These are phyloP conservation scores for Tephrocybe sp. DNA, from an alignment of 768 basidiomycete species.

Conservation along the genomic window DNA sequence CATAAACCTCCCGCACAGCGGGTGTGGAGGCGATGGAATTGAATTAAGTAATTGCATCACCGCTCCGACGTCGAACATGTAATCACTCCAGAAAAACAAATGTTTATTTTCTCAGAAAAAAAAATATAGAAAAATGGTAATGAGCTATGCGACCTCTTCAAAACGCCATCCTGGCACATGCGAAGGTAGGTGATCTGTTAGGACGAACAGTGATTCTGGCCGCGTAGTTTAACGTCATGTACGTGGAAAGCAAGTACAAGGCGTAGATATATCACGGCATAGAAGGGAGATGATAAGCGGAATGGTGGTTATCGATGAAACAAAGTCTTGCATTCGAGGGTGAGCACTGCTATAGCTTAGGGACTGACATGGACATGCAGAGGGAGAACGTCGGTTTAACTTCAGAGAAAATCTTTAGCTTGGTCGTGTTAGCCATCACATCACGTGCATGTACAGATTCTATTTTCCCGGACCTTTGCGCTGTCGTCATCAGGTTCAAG, in stretches of 20 bases:
- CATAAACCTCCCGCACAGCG: neutral
- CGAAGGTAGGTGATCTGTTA: slow-evolving; percentile 61
- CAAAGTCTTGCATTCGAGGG: neutral
- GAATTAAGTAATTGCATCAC: too few relatives aligned
- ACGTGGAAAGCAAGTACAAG: slow-evolving; percentile 39
- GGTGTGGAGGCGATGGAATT: neutral
- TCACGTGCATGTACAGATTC: too few relatives aligned
- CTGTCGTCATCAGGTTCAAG: neutral
- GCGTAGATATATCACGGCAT: slow-evolving; percentile 65
- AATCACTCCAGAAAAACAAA: neutral
- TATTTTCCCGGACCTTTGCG: too few relatives aligned
- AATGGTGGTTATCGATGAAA: neutral
- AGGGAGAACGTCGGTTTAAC: too few relatives aligned
- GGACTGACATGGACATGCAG: too few relatives aligned
- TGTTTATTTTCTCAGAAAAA: neutral
- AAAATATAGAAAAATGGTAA: slow-evolving; percentile 1
- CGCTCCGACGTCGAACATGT: neutral
- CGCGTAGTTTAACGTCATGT: slow-evolving; percentile 69
- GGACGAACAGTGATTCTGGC: slow-evolving; percentile 43
- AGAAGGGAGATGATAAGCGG: neutral
- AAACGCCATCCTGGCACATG: slow-evolving; percentile 40
- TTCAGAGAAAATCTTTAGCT: too few relatives aligned
- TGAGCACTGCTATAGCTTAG: too few relatives aligned
- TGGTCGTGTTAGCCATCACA: too few relatives aligned
- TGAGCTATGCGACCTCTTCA: slow-evolving; percentile 40